A percentile compares a stretch with the other conserved stretches of the same genome.
These are phyloP conservation scores for Angophora floribunda DNA, from an alignment of 345 rosid species.

Conservation along the genomic window DNA sequence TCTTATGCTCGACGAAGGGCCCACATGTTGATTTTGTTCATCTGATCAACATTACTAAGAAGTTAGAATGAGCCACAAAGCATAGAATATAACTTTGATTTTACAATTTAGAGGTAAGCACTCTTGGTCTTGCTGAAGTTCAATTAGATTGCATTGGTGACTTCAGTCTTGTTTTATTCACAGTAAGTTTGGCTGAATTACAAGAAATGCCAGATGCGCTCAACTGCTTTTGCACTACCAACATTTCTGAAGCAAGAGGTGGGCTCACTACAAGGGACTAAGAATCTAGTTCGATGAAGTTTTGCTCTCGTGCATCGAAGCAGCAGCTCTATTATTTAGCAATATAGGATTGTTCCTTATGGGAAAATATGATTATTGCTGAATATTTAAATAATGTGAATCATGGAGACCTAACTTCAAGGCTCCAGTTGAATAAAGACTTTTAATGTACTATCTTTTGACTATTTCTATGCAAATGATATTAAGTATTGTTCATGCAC, in stretches of 20 bases:
- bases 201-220: constrained; percentile 46
- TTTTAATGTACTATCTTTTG: background rate
- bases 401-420: background rate
- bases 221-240: constrained; percentile 83
- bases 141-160: background rate
- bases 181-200: background rate
- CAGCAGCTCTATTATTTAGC: background rate
- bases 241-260: constrained; percentile 76
- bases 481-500: background rate
- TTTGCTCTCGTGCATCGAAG: background rate
- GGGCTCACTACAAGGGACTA: constrained; percentile 18
- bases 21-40: constrained; percentile 21
- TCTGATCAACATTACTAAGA: too few species aligned
- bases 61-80: too few species aligned
- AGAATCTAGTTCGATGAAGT: background rate
- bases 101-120: background rate
- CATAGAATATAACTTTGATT: too few species aligned
- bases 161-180: background rate
- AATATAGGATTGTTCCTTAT: background rate
- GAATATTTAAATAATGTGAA: background rate
- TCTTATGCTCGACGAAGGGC: constrained; percentile 77
- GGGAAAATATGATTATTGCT: background rate
- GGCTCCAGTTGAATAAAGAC: background rate
- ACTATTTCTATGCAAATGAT: background rate
- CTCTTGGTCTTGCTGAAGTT: background rate